Conservation (phyloP, 192 early-diverging fungal species). For the Neocallimastix lanati region DNA sequence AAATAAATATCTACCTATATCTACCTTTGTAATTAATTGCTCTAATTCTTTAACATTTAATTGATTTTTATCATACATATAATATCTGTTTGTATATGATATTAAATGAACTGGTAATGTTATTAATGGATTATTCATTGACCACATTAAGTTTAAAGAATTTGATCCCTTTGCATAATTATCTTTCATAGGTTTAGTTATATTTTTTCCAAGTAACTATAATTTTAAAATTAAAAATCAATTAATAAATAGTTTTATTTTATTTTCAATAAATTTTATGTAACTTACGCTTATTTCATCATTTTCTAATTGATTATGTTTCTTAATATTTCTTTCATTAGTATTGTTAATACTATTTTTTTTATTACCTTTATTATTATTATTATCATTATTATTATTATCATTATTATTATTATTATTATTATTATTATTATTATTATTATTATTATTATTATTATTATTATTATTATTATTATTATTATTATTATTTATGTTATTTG, state of each 20-base stretch:
- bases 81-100: background rate
- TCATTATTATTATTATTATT: background rate
- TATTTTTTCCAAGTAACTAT: background rate
- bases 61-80: background rate
- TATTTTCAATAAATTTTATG: background rate
- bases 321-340: background rate
- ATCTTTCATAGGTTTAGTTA: background rate
- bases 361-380: background rate
- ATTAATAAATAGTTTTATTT: no score
- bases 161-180: background rate
- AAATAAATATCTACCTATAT: no score
- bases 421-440: background rate
- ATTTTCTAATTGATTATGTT: no score
- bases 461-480: background rate
- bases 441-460: background rate
- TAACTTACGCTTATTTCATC: background rate
- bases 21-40: background rate
- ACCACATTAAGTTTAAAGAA: background rate
- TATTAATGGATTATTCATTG: background rate
- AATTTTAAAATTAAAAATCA: no score
- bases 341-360: background rate
- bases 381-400: background rate
- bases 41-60: background rate
- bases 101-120: background rate
- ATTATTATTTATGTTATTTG: background rate